Evolutionary conservation across 2,329 filamentous ascomycete genomes (phyloP).

Genomic region (Colletotrichum gigasporum): DNA sequence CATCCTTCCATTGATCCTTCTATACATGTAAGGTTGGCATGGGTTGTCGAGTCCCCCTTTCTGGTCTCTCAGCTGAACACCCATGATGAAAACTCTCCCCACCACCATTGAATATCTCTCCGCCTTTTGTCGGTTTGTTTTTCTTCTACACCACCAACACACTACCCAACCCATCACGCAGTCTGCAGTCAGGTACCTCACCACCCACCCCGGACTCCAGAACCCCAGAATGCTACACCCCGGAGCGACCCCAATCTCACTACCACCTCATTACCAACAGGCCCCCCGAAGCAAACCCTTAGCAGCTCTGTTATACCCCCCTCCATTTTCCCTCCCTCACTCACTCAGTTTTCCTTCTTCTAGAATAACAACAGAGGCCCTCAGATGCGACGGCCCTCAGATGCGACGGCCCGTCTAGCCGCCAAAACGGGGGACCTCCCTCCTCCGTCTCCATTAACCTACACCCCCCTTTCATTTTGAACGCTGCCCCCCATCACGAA

Average conservation of each 20-base stretch:
- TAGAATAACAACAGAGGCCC: background rate
- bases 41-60: no score
- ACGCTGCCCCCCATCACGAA: no score
- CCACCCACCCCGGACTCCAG: slow-evolving; percentile 8
- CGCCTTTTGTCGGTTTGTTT: no score
- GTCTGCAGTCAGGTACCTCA: background rate
- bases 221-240: background rate
- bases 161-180: background rate
- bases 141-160: background rate
- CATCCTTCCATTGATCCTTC: no score
- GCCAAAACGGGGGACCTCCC: background rate
- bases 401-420: slow-evolving; percentile 30
- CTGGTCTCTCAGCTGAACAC: no score
- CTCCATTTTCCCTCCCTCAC: background rate
- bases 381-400: slow-evolving; percentile 2
- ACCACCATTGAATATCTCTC: no score
- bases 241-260: background rate
- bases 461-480: background rate
- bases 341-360: background rate
- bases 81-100: no score
- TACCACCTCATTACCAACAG: slow-evolving; percentile 1
- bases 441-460: background rate
- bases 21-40: no score
- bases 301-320: background rate
- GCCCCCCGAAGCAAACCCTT: background rate